Evolutionary conservation across 495 filamentous ascomycete genomes (phyloP).

Genomic region (Articulospora tetracladia): DNA sequence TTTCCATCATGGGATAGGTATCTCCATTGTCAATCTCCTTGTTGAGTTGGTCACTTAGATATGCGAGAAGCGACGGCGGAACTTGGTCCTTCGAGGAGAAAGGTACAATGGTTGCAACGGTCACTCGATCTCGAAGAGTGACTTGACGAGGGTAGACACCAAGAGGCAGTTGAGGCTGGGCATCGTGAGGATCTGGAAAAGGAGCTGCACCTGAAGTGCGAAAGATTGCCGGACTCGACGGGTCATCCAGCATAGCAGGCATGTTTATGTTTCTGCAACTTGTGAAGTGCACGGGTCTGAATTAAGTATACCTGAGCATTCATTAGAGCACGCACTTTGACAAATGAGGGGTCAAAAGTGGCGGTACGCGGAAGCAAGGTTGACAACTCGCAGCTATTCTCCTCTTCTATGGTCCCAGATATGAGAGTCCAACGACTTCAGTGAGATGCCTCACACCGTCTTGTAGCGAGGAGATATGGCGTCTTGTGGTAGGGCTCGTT

Average conservation of each 20-base stretch:
- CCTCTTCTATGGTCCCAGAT: too few species aligned
- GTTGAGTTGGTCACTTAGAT: slow-evolving; percentile 83
- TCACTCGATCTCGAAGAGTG: slow-evolving; percentile 84
- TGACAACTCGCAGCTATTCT: background rate
- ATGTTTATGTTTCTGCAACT: slow-evolving; percentile 41
- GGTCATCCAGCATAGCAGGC: slow-evolving; percentile 86
- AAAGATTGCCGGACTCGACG: slow-evolving; percentile 55
- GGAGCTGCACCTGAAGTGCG: slow-evolving; percentile 59
- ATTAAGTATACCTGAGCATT: background rate
- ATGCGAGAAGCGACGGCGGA: slow-evolving; percentile 69
- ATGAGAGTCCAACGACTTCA: too few species aligned
- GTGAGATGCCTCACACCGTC: background rate
- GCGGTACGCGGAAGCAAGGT: background rate
- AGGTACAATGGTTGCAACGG: slow-evolving; percentile 85
- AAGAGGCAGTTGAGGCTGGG: slow-evolving; percentile 56
- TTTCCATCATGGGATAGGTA: slow-evolving; percentile 89
- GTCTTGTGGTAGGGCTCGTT: background rate
- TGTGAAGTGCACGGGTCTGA: background rate
- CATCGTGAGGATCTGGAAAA: slow-evolving; percentile 55
- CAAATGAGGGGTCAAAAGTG: background rate
- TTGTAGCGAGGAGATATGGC: background rate
- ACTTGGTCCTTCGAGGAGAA: slow-evolving; percentile 73
- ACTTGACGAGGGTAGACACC: slow-evolving; percentile 78
- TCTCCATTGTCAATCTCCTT: slow-evolving; percentile 95
- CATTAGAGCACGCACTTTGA: background rate